These are phyloP conservation scores for Naganishia friedmannii DNA, from an alignment of 768 basidiomycete species.

Conservation along the genomic window DNA sequence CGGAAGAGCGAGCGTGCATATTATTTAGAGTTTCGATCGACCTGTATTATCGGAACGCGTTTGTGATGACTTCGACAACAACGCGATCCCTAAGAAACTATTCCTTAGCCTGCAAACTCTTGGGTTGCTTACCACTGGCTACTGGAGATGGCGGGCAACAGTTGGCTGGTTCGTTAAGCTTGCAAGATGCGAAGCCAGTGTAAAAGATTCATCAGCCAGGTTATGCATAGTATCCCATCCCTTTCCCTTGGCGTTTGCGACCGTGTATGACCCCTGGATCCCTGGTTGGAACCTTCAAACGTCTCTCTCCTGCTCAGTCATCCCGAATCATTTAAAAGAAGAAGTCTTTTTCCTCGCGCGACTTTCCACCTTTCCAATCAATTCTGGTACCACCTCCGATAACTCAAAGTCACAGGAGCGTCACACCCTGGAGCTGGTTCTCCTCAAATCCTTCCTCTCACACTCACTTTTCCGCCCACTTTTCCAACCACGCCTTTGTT, in stretches of 20 bases:
- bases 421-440: neutral
- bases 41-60: neutral
- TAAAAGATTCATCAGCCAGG: neutral
- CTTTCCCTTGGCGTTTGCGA: constrained; percentile 10
- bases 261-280: constrained; percentile 14
- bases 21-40: constrained; percentile 1
- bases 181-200: neutral
- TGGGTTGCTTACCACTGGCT: neutral
- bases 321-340: constrained; percentile 20
- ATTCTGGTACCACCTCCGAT: neutral
- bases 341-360: neutral
- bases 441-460: neutral
- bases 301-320: constrained; percentile 15
- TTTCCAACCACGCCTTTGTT: too few relatives aligned
- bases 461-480: neutral
- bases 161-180: neutral
- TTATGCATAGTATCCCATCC: neutral
- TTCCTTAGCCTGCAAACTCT: neutral
- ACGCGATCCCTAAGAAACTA: neutral
- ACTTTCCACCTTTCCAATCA: neutral
- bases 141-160: neutral
- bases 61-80: neutral
- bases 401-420: neutral
- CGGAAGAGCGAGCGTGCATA: too few relatives aligned
- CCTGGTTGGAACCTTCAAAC: constrained; percentile 23